A percentile compares a stretch with the other conserved stretches of the same genome.
These are phyloP conservation scores for Alloteropsis angusta DNA, from an alignment of 202 grass and related monocot species.

Conservation along the genomic window DNA sequence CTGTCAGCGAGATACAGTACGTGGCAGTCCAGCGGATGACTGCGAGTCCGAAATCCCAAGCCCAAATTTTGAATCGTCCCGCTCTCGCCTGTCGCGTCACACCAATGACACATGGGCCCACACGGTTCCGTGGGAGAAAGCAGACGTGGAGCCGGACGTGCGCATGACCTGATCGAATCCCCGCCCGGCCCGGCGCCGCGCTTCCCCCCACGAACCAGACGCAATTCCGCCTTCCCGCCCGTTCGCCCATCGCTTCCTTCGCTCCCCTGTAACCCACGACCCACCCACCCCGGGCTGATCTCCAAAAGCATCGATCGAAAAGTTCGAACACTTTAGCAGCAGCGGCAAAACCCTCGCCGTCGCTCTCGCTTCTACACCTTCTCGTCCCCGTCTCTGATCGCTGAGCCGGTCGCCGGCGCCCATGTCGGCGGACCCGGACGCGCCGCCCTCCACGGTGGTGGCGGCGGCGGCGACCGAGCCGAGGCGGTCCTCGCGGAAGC, in stretches of 20 bases:
- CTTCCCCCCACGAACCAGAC: background rate
- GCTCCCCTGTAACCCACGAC: background rate
- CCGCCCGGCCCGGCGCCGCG: no score
- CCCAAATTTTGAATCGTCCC: no score
- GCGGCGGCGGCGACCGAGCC: background rate
- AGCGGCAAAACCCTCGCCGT: background rate
- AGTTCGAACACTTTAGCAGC: background rate
- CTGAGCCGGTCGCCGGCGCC: background rate
- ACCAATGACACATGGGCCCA: no score
- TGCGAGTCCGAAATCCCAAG: no score
- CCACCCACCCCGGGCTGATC: background rate
- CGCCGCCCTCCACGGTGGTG: background rate
- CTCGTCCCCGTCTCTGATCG: background rate
- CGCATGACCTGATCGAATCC: background rate
- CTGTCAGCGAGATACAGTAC: no score
- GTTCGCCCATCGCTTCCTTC: background rate
- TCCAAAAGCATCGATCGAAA: background rate
- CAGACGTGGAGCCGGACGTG: background rate
- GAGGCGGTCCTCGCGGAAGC: background rate
- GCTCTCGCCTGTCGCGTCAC: no score
- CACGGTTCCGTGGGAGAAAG: no score
- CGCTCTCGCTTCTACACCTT: background rate
- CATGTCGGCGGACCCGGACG: background rate
- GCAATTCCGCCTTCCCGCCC: background rate
- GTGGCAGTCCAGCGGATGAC: no score